phyloP scores from a whole-genome alignment of 1,139 yeast genomes.

The Saccharomyces hybrid region DNA sequence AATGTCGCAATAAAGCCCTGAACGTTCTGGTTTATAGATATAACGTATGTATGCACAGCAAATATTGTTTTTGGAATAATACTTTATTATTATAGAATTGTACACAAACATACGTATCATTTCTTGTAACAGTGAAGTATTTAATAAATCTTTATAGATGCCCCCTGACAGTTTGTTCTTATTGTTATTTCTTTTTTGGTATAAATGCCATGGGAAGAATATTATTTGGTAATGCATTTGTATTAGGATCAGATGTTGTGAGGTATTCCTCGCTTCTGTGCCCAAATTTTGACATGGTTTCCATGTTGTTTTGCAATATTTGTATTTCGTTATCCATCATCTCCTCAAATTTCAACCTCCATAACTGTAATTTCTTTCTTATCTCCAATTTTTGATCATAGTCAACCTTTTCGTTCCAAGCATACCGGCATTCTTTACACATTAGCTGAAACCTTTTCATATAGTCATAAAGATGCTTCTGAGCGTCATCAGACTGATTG shows the following conservation, averaged over 20 bases:
- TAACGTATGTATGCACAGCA: neutral
- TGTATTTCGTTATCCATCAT: conserved; percentile 11
- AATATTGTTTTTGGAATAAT: neutral
- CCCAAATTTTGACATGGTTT: conserved; percentile 3
- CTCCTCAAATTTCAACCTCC: conserved; percentile 10
- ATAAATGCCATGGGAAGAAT: neutral
- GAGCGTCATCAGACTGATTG: neutral
- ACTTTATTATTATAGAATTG: neutral
- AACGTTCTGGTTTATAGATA: conserved; percentile 1
- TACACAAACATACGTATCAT: neutral
- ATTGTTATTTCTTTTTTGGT: neutral
- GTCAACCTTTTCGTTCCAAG: conserved; percentile 19
- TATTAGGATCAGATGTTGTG: neutral
- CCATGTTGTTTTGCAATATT: conserved; percentile 10
- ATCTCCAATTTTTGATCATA: conserved; percentile 14
- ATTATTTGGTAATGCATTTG: neutral
- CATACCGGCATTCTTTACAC: conserved; percentile 22
- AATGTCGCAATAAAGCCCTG: neutral
- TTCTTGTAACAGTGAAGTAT: neutral
- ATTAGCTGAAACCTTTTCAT: conserved; percentile 17
- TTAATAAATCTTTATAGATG: conserved; percentile 1
- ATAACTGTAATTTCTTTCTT: conserved; percentile 11
- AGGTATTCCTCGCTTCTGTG: neutral
- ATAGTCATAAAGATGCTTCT: conserved; percentile 5
- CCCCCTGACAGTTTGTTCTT: neutral